Evolutionary conservation across 768 basidiomycete genomes (phyloP).

Genomic region (Rhodotorula diobovata): DNA sequence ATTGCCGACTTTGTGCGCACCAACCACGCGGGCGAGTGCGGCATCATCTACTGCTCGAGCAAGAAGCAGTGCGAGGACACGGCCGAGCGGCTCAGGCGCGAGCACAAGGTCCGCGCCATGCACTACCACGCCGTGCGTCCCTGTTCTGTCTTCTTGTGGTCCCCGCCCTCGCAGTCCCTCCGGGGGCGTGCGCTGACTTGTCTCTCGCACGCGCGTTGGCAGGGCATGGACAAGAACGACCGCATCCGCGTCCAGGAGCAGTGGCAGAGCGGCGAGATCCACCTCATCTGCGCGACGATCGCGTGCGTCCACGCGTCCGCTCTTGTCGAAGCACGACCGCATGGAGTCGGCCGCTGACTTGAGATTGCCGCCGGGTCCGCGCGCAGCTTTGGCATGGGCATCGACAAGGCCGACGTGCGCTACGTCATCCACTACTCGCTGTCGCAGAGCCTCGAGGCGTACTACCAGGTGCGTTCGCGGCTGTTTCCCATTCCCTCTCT

Average conservation of each 20-base stretch:
- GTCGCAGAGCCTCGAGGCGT: conserved; percentile 86
- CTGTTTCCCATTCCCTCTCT: not conserved
- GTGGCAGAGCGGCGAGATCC: conserved; percentile 68
- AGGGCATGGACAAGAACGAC: conserved; percentile 58
- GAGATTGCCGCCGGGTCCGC: not conserved
- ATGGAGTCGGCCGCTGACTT: not conserved
- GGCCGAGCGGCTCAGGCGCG: conserved; percentile 62
- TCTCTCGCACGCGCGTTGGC: not conserved
- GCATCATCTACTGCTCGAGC: conserved; percentile 78
- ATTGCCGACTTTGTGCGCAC: conserved; percentile 66
- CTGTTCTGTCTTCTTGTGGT: too few relatives aligned
- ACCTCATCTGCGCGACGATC: conserved; percentile 83
- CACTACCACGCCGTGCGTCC: conserved; percentile 72
- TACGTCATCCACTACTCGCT: conserved; percentile 79
- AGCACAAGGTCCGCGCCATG: conserved; percentile 59
- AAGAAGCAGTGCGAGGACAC: conserved; percentile 73
- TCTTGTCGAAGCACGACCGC: not conserved
- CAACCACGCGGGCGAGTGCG: conserved; percentile 54
- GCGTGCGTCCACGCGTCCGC: conserved; percentile 51
- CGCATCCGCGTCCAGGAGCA: conserved; percentile 60
- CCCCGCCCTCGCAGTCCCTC: too few relatives aligned
- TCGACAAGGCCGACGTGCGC: conserved; percentile 74
- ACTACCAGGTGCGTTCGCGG: conserved; percentile 45
- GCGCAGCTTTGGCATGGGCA: conserved; percentile 90
- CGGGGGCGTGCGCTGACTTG: not conserved